Conservation (phyloP, 2,329 filamentous ascomycete species). For the Alternaria triticina region DNA sequence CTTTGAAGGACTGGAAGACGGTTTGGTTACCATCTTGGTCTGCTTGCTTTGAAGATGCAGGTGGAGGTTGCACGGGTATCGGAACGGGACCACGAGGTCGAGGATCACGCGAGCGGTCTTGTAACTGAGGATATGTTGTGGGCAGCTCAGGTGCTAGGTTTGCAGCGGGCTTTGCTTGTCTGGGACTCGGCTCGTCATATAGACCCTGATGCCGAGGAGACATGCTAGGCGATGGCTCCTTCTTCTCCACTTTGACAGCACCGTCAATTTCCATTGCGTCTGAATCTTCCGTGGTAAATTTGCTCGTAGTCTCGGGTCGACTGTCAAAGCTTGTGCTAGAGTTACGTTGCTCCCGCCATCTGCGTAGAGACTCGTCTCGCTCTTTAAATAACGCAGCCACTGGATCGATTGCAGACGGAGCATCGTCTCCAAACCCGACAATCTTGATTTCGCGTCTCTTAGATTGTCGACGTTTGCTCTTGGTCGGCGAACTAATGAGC, state of each 20-base stretch:
- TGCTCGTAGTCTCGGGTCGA: constrained; percentile 1
- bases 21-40: neutral
- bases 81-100: neutral
- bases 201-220: constrained; percentile 30
- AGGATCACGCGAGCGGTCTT: neutral
- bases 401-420: constrained; percentile 5
- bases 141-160: neutral
- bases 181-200: constrained; percentile 20
- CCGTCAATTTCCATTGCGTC: constrained; percentile 13
- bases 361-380: constrained; percentile 20
- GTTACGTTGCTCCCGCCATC: constrained; percentile 18
- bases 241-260: neutral
- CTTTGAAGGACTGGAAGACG: constrained; percentile 37
- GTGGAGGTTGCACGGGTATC: neutral
- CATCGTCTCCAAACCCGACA: constrained; percentile 17
- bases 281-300: neutral
- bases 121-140: neutral
- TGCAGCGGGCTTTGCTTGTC: neutral
- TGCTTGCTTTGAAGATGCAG: neutral
- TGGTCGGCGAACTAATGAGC: constrained; percentile 23
- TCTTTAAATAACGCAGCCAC: constrained; percentile 7
- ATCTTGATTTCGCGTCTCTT: constrained; percentile 36
- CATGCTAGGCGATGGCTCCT: constrained; percentile 1
- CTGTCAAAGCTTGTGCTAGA: constrained; percentile 21
- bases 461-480: constrained; percentile 17